These are phyloP conservation scores for Candida tropicalis DNA, from an alignment of 1,139 yeast species.

Conservation along the genomic window DNA sequence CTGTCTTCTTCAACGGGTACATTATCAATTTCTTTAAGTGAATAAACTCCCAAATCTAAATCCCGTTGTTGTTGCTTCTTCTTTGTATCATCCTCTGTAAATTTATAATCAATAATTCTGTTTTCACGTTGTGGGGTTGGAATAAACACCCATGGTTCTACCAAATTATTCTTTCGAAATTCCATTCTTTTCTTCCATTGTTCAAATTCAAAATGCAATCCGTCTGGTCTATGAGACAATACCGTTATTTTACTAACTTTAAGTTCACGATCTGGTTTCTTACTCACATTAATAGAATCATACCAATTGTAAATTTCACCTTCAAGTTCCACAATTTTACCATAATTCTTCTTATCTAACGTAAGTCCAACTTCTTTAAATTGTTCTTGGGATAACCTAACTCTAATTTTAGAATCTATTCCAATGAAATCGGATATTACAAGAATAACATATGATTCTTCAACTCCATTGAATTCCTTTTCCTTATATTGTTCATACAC, in stretches of 20 bases:
- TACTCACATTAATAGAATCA: neutral
- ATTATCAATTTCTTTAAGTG: neutral
- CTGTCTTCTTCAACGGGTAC: conserved; percentile 5
- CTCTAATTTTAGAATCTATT: conserved; percentile 14
- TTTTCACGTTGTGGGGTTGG: conserved; percentile 14
- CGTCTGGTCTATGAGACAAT: conserved; percentile 12
- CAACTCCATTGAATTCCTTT: neutral
- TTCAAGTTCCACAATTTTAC: conserved; percentile 18
- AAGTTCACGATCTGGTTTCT: neutral
- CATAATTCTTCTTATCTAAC: conserved; percentile 18
- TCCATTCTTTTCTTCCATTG: conserved; percentile 37
- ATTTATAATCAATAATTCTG: conserved; percentile 1
- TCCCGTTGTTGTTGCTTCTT: conserved; percentile 5
- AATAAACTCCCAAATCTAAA: conserved; percentile 3
- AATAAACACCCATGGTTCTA: conserved; percentile 28
- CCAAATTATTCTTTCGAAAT: conserved; percentile 22
- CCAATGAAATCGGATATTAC: conserved; percentile 22
- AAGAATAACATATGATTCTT: conserved; percentile 13
- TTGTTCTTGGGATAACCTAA: conserved; percentile 13
- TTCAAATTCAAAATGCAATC: conserved; percentile 26
- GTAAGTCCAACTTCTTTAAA: conserved; percentile 16
- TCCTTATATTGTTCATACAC: conserved; percentile 18
- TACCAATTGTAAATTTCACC: conserved; percentile 11
- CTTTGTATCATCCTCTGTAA: conserved; percentile 8
- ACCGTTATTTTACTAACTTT: neutral